Conservation (phyloP, 345 rosid species). For the Gossypium rotundifolium region DNA sequence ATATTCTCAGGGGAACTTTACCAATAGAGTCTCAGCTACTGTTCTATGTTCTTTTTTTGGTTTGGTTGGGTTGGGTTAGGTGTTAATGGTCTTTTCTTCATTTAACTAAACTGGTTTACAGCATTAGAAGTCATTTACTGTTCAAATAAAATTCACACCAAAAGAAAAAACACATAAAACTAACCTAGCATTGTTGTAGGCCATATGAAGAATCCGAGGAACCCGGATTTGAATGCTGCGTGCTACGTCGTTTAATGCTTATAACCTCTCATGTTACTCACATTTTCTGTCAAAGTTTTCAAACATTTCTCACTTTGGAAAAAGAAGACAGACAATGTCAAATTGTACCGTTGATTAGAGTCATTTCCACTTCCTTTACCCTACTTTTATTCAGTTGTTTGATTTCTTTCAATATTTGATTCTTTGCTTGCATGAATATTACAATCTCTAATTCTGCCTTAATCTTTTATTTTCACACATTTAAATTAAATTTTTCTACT, state of each 20-base stretch:
- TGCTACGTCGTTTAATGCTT: neutral
- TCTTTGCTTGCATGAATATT: neutral
- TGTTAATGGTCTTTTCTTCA: too few relatives aligned
- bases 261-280: neutral
- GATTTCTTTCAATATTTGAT: neutral
- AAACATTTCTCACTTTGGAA: neutral
- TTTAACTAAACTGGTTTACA: too few relatives aligned
- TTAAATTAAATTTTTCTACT: too few relatives aligned
- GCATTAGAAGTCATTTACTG: too few relatives aligned
- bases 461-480: too few relatives aligned
- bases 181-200: too few relatives aligned
- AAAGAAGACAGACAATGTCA: neutral
- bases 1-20: neutral
- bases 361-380: too few relatives aligned
- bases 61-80: too few relatives aligned
- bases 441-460: too few relatives aligned
- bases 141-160: too few relatives aligned
- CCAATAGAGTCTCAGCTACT: neutral
- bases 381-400: neutral
- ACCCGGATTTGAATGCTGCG: neutral
- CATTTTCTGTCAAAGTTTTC: neutral
- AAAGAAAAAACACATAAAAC: too few relatives aligned
- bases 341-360: neutral
- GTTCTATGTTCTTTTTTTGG: too few relatives aligned
- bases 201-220: neutral